Evolutionary conservation across 2,329 filamentous ascomycete genomes (phyloP), one percentile per base, ranked within the genome.

Genomic region (Paramyrothecium sp.): DNA sequence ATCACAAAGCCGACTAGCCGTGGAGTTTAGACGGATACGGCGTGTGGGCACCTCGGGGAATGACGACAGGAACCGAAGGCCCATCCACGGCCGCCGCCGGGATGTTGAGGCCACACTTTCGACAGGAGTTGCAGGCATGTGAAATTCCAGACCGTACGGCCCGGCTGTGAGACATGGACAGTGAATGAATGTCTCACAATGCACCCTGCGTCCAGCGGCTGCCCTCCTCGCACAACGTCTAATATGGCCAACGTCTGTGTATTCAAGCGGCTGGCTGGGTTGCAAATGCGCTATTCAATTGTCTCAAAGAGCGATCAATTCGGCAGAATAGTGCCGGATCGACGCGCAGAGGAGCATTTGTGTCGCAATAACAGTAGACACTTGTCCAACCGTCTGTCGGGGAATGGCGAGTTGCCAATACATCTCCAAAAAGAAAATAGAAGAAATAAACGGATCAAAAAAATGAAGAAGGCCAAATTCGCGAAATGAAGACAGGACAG

Each of bases 311-410:
- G 13, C n/a, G 38, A 19, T 17, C 38, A 19, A 19, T 16, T 44
- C 58, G 58, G 58, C 58, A 58, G 48, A 8, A 53, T 46, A 47
- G 12, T 60, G 58, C 58, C 58, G 58, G 58, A 52, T 56, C 26
- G 33, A 21, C 46, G 56, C 47, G 44, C 30, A 26, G 26, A 30
- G 20, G 49, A 44, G 38, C 38, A 38, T 17, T 30, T 30, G 26
- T 30, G 26, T 44, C 13, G 38, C 38, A 44, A 16, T 19, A 5
- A 44, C 13, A 19, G 38, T 4, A 44, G 38, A 54, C 52, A 47
- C 51, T 54, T 30, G 54, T 50, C 21, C 49, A 16, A 44, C n/a
- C 13, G 38, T 44, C 38, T 16, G 33, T 4, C 38, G 13, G 13
- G 4, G 38, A 16, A 44, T 44, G n/a, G 38, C 38, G 38, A 17